These are phyloP conservation scores for Leccinum olivaceopallidum DNA, from an alignment of 768 basidiomycete species.

Conservation along the genomic window DNA sequence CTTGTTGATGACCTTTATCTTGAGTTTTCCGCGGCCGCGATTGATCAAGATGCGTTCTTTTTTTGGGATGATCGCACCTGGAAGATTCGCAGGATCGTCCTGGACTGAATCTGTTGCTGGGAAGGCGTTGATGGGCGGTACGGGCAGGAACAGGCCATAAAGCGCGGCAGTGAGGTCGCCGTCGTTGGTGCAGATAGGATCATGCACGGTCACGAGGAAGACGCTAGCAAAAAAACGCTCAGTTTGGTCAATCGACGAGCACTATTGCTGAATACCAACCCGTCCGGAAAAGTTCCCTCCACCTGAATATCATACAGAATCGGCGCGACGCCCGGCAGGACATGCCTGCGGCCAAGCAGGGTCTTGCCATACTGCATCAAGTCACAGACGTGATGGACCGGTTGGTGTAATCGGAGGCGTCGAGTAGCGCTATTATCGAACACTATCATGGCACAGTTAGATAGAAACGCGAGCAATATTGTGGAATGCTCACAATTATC, in stretches of 20 bases:
- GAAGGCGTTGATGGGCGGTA: conserved; percentile 68
- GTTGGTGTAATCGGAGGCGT: too few species aligned
- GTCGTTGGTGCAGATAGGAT: conserved; percentile 84
- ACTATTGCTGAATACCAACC: conserved; percentile 46
- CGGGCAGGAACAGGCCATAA: conserved; percentile 91
- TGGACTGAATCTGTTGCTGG: conserved; percentile 49
- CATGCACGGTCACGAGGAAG: conserved; percentile 97
- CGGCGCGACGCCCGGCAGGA: conserved; percentile 75
- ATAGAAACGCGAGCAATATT: too few species aligned
- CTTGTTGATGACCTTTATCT: conserved; percentile 79
- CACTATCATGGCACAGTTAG: too few species aligned
- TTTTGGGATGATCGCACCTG: conserved; percentile 75
- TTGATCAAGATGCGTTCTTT: conserved; percentile 75
- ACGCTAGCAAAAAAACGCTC: conserved; percentile 37
- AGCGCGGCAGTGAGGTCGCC: conserved; percentile 80
- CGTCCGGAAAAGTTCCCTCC: conserved; percentile 88
- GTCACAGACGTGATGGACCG: conserved; percentile 56
- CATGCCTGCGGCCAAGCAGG: conserved; percentile 88
- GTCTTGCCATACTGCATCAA: conserved; percentile 92
- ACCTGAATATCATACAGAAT: conserved; percentile 89
- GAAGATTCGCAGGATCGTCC: conserved; percentile 54
- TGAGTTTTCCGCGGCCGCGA: conserved; percentile 64
- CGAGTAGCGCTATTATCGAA: too few species aligned
- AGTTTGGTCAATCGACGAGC: background rate
- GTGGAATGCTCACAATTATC: too few species aligned